Base-by-base conservation (phyloP, 2,329 filamentous ascomycete genomes). In the Lithohypha guttulata region DNA sequence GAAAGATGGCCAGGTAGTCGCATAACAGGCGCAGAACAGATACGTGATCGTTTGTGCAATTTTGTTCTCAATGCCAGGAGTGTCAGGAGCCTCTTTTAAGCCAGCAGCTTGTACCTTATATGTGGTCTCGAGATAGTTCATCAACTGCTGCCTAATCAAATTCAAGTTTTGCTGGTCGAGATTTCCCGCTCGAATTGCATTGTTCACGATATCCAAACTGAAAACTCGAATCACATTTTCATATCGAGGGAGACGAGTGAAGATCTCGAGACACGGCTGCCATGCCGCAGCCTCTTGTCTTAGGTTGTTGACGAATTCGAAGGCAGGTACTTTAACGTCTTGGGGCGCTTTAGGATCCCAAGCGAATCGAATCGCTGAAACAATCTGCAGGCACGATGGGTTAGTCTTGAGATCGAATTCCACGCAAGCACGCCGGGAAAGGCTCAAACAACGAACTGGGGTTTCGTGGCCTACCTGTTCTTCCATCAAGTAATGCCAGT, bases 11-110 rank as follows among this genome's bases (percentile, higher is more conserved):
- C 91, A 98, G 25, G 82, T 81, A 38, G 81, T 76, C 38, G 77
- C 77, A 60, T 98, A 98, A 39, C 93, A 71, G 9, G 79, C 77
- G 23, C 85, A 81, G 60, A 98, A 98, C 35, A 98, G 77, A 55
- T 85, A 91, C 7, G 91, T 98, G 53, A 98, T 67, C 9, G 87
- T 94, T 64, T 98, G 91, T 31, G 89, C 87, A 50, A 98, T 76
- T 64, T 98, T 98, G 66, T 96, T 98, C 63, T 96, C 89, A 29
- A 98, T 79, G 49, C 75, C 74, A 17, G 76, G 60, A 6, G 79
- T 75, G 58, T 98, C 91, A 47, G 79, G 64, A 37, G 68, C 61
- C 42, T 70, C 67, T 22, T 66, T 66, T 15, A 56, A 11, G n/a
- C 35, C 15, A 14, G 13, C 20, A 17, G 35, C 9, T 15, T 13